Evolutionary conservation across 2,329 filamentous ascomycete genomes (phyloP).

Genomic region (Pseudocercospora ulei): DNA sequence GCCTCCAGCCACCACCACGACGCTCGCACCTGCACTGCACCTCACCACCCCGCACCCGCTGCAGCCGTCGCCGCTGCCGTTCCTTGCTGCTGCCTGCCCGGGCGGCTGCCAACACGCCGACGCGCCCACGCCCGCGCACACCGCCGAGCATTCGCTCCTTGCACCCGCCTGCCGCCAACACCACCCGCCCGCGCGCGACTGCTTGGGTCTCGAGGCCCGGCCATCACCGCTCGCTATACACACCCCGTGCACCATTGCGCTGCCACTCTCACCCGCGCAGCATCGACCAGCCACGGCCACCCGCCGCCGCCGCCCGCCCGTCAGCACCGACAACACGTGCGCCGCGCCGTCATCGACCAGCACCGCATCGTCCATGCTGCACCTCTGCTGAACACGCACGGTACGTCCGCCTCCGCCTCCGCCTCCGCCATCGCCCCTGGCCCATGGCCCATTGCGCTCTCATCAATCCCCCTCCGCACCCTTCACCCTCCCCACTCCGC

Average conservation of each 20-base stretch:
- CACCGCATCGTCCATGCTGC: slow-evolving; percentile 18
- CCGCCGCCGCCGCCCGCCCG: slow-evolving; percentile 2
- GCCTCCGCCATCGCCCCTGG: too few relatives aligned
- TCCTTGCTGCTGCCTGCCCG: slow-evolving; percentile 1
- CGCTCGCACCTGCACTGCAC: too few relatives aligned
- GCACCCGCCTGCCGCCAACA: background rate
- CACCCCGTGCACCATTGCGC: too few relatives aligned
- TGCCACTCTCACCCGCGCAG: too few relatives aligned
- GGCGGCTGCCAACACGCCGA: background rate
- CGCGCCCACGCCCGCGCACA: slow-evolving; percentile 8
- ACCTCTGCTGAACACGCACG: slow-evolving; percentile 15
- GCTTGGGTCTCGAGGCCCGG: slow-evolving; percentile 10
- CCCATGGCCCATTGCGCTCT: background rate
- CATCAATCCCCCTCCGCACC: slow-evolving; percentile 1
- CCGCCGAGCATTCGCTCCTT: slow-evolving; percentile 6
- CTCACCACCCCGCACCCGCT: slow-evolving; percentile 10
- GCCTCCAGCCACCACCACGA: too few relatives aligned
- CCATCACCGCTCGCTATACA: slow-evolving; percentile 16
- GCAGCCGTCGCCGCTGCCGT: slow-evolving; percentile 7
- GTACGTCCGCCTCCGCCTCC: slow-evolving; percentile 11
- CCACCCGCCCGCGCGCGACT: background rate
- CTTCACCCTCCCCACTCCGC: slow-evolving; percentile 5
- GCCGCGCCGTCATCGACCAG: slow-evolving; percentile 5
- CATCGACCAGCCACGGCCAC: background rate
- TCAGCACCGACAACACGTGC: slow-evolving; percentile 1